Conservation (phyloP, 371 early-diverging fungal species). For the Mucor piriformis region DNA sequence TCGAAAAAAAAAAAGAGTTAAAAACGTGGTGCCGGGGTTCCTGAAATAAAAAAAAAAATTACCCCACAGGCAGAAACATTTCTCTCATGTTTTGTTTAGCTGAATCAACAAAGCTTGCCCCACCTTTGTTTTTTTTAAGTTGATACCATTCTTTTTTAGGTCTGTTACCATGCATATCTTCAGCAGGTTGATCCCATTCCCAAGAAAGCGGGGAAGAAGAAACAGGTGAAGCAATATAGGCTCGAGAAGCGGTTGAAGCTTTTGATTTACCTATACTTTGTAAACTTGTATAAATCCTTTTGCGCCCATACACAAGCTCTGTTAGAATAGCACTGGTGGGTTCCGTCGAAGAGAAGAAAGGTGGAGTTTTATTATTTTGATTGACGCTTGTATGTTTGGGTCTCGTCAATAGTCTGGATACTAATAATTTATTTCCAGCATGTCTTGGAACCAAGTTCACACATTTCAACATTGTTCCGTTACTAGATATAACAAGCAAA, state of each 20-base stretch:
- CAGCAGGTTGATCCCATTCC: slow-evolving; percentile 46
- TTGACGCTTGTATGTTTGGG: background rate
- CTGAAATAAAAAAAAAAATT: no score
- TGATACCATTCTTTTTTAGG: slow-evolving; percentile 22
- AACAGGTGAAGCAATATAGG: slow-evolving; percentile 41
- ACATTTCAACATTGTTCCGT: background rate
- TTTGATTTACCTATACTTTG: slow-evolving; percentile 49
- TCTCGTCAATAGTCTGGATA: background rate
- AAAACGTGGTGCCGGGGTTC: no score
- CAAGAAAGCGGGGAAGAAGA: slow-evolving; percentile 50
- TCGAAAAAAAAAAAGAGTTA: background rate
- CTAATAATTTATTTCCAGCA: background rate
- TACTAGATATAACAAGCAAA: background rate
- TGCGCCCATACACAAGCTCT: slow-evolving; percentile 59
- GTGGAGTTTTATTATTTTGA: background rate
- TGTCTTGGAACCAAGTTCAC: background rate
- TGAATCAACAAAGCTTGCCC: slow-evolving; percentile 29
- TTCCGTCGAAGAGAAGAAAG: background rate
- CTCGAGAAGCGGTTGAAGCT: slow-evolving; percentile 44
- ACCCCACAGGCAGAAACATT: slow-evolving; percentile 71
- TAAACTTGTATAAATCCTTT: slow-evolving; percentile 57
- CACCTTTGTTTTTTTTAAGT: slow-evolving; percentile 12
- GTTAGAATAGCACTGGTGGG: slow-evolving; percentile 36
- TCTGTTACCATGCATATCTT: slow-evolving; percentile 9
- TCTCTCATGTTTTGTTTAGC: slow-evolving; percentile 54